phyloP scores from a whole-genome alignment of 2,329 filamentous ascomycete genomes.

The Microcyclospora pomicola region DNA sequence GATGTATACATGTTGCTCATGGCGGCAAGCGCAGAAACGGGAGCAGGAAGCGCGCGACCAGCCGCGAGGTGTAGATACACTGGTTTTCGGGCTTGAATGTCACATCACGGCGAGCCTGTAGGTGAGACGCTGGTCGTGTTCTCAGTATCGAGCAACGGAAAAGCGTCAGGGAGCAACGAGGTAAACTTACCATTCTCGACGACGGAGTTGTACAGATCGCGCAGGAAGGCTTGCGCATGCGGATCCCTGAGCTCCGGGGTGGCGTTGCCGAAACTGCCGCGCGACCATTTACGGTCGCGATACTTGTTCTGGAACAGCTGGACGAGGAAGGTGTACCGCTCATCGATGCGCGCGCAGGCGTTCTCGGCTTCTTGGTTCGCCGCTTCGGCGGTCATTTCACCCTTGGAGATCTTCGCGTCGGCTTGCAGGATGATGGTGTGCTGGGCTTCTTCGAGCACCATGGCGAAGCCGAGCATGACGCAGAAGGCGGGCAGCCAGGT shows the following conservation, averaged over 20 bases:
- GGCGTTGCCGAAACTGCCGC: conserved; percentile 25
- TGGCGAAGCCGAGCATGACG: conserved; percentile 33
- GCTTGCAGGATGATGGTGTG: conserved; percentile 32
- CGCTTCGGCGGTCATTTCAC: conserved; percentile 15
- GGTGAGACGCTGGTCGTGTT: conserved; percentile 22
- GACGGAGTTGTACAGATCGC: conserved; percentile 25
- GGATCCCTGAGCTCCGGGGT: conserved; percentile 25
- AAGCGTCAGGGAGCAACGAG: not conserved
- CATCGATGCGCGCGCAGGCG: conserved; percentile 32
- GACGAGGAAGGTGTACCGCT: conserved; percentile 30
- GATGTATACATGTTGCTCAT: not conserved
- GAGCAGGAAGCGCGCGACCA: conserved; percentile 31
- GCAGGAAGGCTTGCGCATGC: conserved; percentile 24
- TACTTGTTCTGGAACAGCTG: conserved; percentile 37
- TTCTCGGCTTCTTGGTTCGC: conserved; percentile 19
- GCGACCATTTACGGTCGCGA: conserved; percentile 27
- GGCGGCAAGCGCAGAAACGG: conserved; percentile 17
- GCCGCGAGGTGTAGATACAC: conserved; percentile 28
- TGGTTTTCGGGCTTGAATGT: conserved; percentile 26
- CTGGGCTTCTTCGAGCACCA: conserved; percentile 36
- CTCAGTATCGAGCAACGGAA: conserved; percentile 1
- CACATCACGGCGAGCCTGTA: conserved; percentile 24
- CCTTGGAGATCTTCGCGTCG: conserved; percentile 24
- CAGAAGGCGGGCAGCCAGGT: conserved; percentile 35
- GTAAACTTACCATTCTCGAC: conserved; percentile 29